Conservation (phyloP, 768 basidiomycete genomes). For the Hypholoma sublateritium region DNA sequence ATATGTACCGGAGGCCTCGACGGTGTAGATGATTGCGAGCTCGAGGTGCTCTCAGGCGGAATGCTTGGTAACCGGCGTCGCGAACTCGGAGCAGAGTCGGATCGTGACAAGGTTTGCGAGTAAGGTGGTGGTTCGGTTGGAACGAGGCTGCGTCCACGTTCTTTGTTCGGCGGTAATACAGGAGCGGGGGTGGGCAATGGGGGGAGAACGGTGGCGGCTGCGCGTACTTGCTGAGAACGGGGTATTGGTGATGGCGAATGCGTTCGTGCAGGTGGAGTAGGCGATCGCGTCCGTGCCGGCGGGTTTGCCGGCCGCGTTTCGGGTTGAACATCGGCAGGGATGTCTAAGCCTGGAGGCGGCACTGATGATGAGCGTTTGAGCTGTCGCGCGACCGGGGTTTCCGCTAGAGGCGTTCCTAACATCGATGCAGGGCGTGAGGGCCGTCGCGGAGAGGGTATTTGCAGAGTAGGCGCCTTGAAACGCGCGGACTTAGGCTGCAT, state of each 20-base stretch:
- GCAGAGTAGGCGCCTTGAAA: slow-evolving; percentile 13
- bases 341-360: slow-evolving; percentile 18
- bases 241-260: background rate
- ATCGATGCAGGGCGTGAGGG: slow-evolving; percentile 14
- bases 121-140: slow-evolving; percentile 17
- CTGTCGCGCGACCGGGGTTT: slow-evolving; percentile 1
- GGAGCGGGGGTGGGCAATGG: background rate
- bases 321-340: slow-evolving; percentile 5
- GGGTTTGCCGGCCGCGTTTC: background rate
- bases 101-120: slow-evolving; percentile 11
- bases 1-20: too few relatives aligned
- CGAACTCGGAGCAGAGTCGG: slow-evolving; percentile 10
- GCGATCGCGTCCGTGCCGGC: background rate
- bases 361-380: slow-evolving; percentile 15
- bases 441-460: slow-evolving; percentile 18
- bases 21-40: slow-evolving; percentile 6
- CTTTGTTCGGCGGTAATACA: background rate
- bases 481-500: slow-evolving; percentile 18
- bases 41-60: slow-evolving; percentile 14
- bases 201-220: background rate
- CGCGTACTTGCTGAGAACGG: background rate
- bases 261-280: background rate
- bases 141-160: slow-evolving; percentile 12
- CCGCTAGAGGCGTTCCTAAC: slow-evolving; percentile 10
- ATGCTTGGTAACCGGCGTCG: slow-evolving; percentile 22